Evolutionary conservation across 2,329 filamentous ascomycete genomes (phyloP).

Genomic region (Paramyrothecium roridum): DNA sequence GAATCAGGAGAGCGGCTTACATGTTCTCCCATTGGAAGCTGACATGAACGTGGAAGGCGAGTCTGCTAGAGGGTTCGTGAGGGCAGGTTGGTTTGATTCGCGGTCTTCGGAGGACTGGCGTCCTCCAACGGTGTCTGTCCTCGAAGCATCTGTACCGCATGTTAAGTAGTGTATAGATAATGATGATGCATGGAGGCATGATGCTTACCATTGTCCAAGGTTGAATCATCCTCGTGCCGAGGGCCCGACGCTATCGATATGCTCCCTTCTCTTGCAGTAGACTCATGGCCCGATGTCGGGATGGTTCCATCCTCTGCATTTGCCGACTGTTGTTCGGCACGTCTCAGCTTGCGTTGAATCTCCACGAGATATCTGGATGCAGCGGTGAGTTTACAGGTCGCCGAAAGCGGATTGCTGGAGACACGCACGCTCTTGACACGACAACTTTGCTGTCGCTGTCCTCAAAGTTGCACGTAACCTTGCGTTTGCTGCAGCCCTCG

Average conservation of each 20-base stretch:
- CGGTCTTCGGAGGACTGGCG: constrained; percentile 11
- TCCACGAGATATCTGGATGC: constrained; percentile 15
- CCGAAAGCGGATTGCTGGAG: too few species aligned
- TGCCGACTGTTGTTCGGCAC: too few species aligned
- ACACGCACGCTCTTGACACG: constrained; percentile 39
- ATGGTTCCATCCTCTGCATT: not conserved
- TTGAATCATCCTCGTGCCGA: too few species aligned
- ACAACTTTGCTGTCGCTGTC: constrained; percentile 45
- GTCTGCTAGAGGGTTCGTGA: constrained; percentile 39
- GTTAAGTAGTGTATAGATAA: too few species aligned
- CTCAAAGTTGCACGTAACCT: constrained; percentile 27
- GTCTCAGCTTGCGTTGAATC: constrained; percentile 5
- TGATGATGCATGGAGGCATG: too few species aligned
- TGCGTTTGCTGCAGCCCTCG: constrained; percentile 27
- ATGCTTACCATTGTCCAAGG: too few species aligned
- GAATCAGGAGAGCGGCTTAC: constrained; percentile 24
- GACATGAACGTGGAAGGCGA: constrained; percentile 38
- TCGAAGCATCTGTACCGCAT: constrained; percentile 4
- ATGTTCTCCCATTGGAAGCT: constrained; percentile 35
- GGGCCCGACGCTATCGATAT: too few species aligned
- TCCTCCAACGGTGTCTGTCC: constrained; percentile 12
- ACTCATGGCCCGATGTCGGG: too few species aligned
- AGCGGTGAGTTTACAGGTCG: too few species aligned
- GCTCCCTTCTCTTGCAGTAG: too few species aligned
- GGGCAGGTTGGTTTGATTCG: constrained; percentile 23